Percentiles rank a stretch among this genome's conserved stretches.
These are phyloP conservation scores for Sporopachydermia lactativora DNA, from an alignment of 805 yeast genomes.

Conservation along the genomic window DNA sequence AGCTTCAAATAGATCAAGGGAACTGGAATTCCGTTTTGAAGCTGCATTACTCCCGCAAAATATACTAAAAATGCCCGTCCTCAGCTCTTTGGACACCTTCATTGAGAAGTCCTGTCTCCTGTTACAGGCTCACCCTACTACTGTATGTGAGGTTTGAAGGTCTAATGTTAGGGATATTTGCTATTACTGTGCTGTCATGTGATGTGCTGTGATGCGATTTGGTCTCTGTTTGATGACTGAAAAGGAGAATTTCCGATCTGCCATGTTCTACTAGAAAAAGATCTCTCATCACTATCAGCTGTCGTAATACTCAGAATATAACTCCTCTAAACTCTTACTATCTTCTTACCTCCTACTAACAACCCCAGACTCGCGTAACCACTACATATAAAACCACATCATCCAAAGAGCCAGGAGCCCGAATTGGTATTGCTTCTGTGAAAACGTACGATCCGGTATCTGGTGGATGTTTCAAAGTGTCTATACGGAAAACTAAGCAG, in stretches of 20 bases:
- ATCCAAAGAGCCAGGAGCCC: slow-evolving; percentile 12
- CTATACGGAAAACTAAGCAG: slow-evolving; percentile 54
- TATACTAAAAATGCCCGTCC: slow-evolving; percentile 7
- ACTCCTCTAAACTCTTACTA: background rate
- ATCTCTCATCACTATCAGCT: too few species aligned
- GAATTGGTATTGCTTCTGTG: slow-evolving; percentile 30
- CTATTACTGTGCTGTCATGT: too few species aligned
- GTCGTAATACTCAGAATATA: background rate
- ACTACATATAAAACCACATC: slow-evolving; percentile 22
- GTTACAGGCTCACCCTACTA: slow-evolving; percentile 28
- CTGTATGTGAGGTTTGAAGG: slow-evolving; percentile 13
- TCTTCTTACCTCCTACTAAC: slow-evolving; percentile 13
- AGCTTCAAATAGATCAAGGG: background rate
- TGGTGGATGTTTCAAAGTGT: slow-evolving; percentile 45
- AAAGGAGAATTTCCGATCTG: background rate
- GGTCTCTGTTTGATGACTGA: background rate
- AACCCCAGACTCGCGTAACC: slow-evolving; percentile 14
- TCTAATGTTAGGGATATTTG: too few species aligned
- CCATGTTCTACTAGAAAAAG: too few species aligned
- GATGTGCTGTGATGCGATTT: too few species aligned
- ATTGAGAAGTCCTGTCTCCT: slow-evolving; percentile 28
- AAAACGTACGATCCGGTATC: slow-evolving; percentile 52
- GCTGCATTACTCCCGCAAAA: background rate
- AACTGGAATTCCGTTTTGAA: background rate
- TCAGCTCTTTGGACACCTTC: slow-evolving; percentile 24